Evolutionary conservation across 805 yeast species (phyloP), one percentile per base, ranked within the genome.

Genomic region (Candida taoyuanica): DNA sequence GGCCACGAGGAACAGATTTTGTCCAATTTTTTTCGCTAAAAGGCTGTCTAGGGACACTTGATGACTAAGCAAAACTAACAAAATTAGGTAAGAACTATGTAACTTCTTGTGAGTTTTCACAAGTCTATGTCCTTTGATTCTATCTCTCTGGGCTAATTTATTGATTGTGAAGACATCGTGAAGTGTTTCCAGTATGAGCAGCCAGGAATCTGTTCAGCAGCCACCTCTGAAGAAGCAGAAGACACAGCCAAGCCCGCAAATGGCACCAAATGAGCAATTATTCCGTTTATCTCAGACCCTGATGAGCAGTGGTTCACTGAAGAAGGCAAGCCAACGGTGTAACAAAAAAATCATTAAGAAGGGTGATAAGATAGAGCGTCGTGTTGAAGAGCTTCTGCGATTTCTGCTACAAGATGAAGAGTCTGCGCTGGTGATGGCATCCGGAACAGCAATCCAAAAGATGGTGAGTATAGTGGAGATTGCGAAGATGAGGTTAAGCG

Each of bases 1-100:
- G 80, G 80, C 79, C 80, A 74, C 76, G 79, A 74, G 79, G 80
- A 74, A 74, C 70, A 65, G 67, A 55, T 52, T 21, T 21, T 21
- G 24, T 21, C 24, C n/a, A n/a, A n/a, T n/a, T n/a, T n/a, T n/a
- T n/a, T n/a, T n/a, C n/a, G n/a, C n/a, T n/a, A n/a, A n/a, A n/a
- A n/a, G n/a, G n/a, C n/a, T n/a, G n/a, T n/a, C n/a, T n/a, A n/a
- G n/a, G n/a, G n/a, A n/a, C n/a, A n/a, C n/a, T n/a, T n/a, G n/a
- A n/a, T n/a, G n/a, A n/a, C n/a, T n/a, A n/a, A n/a, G n/a, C n/a
- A n/a, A n/a, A n/a, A n/a, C n/a, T n/a, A n/a, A n/a, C n/a, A n/a
- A n/a, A n/a, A n/a, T n/a, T n/a, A n/a, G n/a, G n/a, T n/a, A n/a
- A n/a, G n/a, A n/a, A n/a, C n/a, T n/a, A n/a, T n/a, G n/a, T n/a